Conservation (phyloP, 805 yeast species). For the Cyberlindnera saturnus region DNA sequence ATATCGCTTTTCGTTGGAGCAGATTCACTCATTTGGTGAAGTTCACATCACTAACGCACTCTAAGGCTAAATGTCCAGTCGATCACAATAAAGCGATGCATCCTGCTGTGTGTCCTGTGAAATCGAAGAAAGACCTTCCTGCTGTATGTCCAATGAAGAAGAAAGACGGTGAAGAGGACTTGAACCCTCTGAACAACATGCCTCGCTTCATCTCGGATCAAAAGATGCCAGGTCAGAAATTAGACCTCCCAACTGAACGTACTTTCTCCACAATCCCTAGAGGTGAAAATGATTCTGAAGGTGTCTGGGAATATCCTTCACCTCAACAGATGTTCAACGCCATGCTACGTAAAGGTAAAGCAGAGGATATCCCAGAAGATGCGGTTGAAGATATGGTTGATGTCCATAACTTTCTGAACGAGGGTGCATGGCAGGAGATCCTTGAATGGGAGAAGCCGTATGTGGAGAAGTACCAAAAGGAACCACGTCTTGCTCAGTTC, state of each 20-base stretch:
- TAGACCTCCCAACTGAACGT: slow-evolving; percentile 76
- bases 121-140: slow-evolving; percentile 25
- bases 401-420: slow-evolving; percentile 92
- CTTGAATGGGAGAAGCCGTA: slow-evolving; percentile 84
- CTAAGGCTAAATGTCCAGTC: neutral
- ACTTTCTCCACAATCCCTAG: slow-evolving; percentile 83
- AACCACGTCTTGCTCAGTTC: slow-evolving; percentile 77
- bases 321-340: slow-evolving; percentile 99
- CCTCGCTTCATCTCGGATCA: slow-evolving; percentile 64
- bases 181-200: slow-evolving; percentile 88
- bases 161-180: slow-evolving; percentile 10
- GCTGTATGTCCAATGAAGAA: slow-evolving; percentile 36
- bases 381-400: slow-evolving; percentile 97
- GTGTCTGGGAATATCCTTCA: slow-evolving; percentile 97
- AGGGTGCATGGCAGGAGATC: slow-evolving; percentile 96
- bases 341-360: slow-evolving; percentile 90
- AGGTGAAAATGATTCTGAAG: slow-evolving; percentile 57
- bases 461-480: slow-evolving; percentile 43
- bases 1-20: no score
- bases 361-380: slow-evolving; percentile 83
- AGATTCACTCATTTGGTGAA: no score
- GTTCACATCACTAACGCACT: neutral
- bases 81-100: slow-evolving; percentile 1
- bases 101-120: slow-evolving; percentile 35
- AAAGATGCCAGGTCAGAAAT: slow-evolving; percentile 72